Percentiles rank a stretch among this genome's conserved stretches.
These are phyloP conservation scores for Ceratobasidium sp. DNA, from an alignment of 1,284 basidiomycete species.

Conservation along the genomic window DNA sequence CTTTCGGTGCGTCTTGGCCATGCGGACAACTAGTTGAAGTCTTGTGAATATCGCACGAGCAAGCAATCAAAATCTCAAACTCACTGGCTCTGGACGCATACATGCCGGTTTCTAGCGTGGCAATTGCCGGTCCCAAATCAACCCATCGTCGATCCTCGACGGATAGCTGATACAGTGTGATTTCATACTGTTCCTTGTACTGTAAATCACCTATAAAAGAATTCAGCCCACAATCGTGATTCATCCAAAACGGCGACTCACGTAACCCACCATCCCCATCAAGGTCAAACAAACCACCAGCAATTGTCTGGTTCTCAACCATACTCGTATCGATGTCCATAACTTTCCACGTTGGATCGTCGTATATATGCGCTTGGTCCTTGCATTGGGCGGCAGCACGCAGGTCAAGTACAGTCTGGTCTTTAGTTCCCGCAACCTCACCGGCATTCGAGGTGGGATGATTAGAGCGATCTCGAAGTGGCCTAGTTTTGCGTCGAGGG, in stretches of 20 bases:
- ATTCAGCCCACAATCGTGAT: neutral
- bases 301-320: neutral
- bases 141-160: neutral
- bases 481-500: neutral
- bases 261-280: neutral
- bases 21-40: conserved; percentile 1
- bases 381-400: neutral
- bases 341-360: neutral
- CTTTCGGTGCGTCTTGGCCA: conserved; percentile 5
- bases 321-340: neutral
- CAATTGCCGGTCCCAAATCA: neutral
- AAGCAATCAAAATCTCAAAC: neutral
- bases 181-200: neutral
- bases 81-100: conserved; percentile 14
- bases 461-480: neutral
- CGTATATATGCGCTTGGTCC: conserved; percentile 15
- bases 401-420: neutral
- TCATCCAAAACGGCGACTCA: no score
- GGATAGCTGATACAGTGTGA: conserved; percentile 14
- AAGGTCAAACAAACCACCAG: neutral
- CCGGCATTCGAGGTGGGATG: neutral
- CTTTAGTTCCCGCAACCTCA: neutral
- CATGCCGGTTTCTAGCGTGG: neutral
- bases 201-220: neutral
- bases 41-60: neutral